These are phyloP conservation scores for Phialophora chinensis DNA, from an alignment of 2,329 filamentous ascomycete species.

Conservation along the genomic window DNA sequence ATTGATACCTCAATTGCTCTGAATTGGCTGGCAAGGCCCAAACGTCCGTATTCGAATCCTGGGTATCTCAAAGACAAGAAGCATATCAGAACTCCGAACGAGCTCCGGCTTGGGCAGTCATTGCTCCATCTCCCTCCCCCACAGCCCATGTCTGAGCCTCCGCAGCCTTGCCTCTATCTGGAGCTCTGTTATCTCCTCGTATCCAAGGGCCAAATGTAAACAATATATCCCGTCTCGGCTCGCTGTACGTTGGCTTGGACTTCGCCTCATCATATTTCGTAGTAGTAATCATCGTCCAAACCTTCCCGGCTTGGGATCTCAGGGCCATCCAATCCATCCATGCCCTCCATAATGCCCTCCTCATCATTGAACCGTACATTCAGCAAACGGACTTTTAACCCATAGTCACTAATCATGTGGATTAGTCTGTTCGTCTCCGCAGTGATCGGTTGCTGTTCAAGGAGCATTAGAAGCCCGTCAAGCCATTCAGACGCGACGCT, in stretches of 20 bases:
- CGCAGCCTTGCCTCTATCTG: slow-evolving; percentile 1
- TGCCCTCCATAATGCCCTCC: slow-evolving; percentile 67
- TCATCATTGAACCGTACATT: slow-evolving; percentile 89
- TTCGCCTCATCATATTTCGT: slow-evolving; percentile 58
- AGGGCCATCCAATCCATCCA: slow-evolving; percentile 59
- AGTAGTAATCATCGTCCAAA: slow-evolving; percentile 91
- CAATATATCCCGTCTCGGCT: neutral
- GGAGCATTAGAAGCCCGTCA: slow-evolving; percentile 90
- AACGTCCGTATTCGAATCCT: neutral
- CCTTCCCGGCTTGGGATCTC: slow-evolving; percentile 81
- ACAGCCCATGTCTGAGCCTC: neutral
- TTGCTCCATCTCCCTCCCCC: slow-evolving; percentile 2
- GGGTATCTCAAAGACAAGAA: slow-evolving; percentile 17
- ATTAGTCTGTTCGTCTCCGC: slow-evolving; percentile 91
- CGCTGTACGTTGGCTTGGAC: neutral
- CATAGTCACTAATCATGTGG: slow-evolving; percentile 83
- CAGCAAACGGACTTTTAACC: slow-evolving; percentile 86
- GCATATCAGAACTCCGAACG: neutral
- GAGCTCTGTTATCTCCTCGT: slow-evolving; percentile 2
- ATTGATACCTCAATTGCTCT: slow-evolving; percentile 18
- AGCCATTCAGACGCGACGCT: slow-evolving; percentile 94
- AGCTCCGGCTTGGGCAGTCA: neutral
- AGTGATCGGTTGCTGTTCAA: slow-evolving; percentile 96
- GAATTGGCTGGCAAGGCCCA: slow-evolving; percentile 15
- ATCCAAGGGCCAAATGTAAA: slow-evolving; percentile 24